Evolutionary conservation across 768 basidiomycete species (phyloP).

Genomic region (Kwoniella newhampshirensis): DNA sequence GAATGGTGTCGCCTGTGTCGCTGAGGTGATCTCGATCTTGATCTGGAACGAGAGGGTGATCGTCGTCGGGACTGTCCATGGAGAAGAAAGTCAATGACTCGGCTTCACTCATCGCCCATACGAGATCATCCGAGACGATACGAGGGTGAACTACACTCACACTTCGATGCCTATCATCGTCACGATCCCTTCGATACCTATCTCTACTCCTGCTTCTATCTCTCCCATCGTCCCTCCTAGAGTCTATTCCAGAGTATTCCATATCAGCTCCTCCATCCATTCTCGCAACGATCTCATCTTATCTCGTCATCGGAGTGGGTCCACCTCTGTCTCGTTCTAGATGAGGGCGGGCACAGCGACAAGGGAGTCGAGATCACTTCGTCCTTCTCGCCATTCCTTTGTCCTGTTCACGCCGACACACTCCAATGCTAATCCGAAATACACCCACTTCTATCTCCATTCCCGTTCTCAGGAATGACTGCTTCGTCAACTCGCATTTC

Average conservation of each 20-base stretch:
- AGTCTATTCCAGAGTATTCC: not conserved
- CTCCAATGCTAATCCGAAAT: conserved; percentile 4
- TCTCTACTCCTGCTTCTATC: conserved; percentile 42
- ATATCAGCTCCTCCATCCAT: conserved; percentile 5
- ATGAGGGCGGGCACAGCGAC: too few species aligned
- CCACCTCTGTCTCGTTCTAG: too few species aligned
- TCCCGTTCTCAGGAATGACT: conserved; percentile 31
- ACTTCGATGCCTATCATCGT: conserved; percentile 55
- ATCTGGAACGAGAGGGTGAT: conserved; percentile 62
- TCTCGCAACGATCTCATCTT: not conserved
- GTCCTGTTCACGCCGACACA: not conserved
- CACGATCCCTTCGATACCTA: conserved; percentile 47
- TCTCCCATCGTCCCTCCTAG: conserved; percentile 31
- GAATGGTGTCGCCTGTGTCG: conserved; percentile 30
- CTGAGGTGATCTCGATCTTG: conserved; percentile 46
- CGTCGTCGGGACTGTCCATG: conserved; percentile 33
- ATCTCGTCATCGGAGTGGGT: not conserved
- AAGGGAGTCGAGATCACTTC: not conserved
- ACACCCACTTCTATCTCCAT: conserved; percentile 33
- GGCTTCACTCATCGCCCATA: conserved; percentile 1
- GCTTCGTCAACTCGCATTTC: conserved; percentile 48
- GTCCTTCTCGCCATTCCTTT: not conserved
- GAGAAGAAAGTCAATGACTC: too few species aligned
- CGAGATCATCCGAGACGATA: not conserved
- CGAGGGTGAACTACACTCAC: conserved; percentile 59